phyloP scores from a whole-genome alignment of 805 yeast species.

The baker's yeast (Saccharomyces cerevisiae) region DNA sequence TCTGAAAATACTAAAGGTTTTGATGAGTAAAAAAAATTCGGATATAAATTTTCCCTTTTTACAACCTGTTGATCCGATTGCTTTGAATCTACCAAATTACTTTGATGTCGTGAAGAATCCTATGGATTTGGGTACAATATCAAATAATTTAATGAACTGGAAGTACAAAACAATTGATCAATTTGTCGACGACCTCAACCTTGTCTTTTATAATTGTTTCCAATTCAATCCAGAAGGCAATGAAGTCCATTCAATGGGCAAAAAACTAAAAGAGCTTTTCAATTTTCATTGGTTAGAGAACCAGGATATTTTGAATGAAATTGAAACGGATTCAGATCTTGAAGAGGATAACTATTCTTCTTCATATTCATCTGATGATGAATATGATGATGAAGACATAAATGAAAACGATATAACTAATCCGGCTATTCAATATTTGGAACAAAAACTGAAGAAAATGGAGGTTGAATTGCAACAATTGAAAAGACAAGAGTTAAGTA shows the following conservation, averaged over 20 bases:
- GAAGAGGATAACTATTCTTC: not conserved
- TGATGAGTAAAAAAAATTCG: constrained; percentile 74
- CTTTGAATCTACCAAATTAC: constrained; percentile 86
- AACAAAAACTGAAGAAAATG: constrained; percentile 80
- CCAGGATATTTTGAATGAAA: not conserved
- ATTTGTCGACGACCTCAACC: constrained; percentile 72
- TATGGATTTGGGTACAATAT: constrained; percentile 88
- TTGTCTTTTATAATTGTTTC: constrained; percentile 84
- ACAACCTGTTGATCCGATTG: constrained; percentile 92
- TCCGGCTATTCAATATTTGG: constrained; percentile 85
- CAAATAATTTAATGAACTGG: constrained; percentile 71
- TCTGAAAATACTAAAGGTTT: constrained; percentile 71
- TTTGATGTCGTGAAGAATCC: constrained; percentile 81
- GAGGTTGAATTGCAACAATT: constrained; percentile 73
- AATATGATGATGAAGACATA: constrained; percentile 30
- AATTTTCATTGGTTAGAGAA: constrained; percentile 78
- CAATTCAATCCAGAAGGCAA: constrained; percentile 94
- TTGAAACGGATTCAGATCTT: not conserved
- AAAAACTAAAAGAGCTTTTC: constrained; percentile 75
- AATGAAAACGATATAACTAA: constrained; percentile 62
- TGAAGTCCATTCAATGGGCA: constrained; percentile 93
- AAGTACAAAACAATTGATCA: constrained; percentile 87
- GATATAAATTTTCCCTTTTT: constrained; percentile 82
- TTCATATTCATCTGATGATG: not conserved
- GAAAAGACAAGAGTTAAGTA: constrained; percentile 58